Conservation (phyloP, 352 stramenopile species). For the Phytophthora pistaciae region DNA sequence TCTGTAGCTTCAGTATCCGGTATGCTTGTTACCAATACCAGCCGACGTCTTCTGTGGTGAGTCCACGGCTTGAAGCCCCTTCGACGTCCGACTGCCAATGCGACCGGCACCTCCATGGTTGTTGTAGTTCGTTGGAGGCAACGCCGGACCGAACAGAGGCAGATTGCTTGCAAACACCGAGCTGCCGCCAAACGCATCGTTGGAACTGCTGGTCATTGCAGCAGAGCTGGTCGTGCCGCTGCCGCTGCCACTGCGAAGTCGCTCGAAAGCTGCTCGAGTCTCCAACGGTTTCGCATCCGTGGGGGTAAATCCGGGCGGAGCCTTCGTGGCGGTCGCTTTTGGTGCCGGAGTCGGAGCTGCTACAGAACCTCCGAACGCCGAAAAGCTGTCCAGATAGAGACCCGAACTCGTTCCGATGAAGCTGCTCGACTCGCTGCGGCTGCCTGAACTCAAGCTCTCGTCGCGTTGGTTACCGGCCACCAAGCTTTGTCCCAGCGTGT, state of each 20-base stretch:
- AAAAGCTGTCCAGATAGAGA: slow-evolving; percentile 21
- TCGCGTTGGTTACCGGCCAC: slow-evolving; percentile 8
- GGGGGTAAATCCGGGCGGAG: slow-evolving; percentile 66
- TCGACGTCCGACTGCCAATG: slow-evolving; percentile 39
- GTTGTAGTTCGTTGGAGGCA: slow-evolving; percentile 19
- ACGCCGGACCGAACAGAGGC: slow-evolving; percentile 51
- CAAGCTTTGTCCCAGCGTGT: slow-evolving; percentile 5
- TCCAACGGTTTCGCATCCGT: slow-evolving; percentile 65
- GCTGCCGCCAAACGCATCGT: slow-evolving; percentile 20
- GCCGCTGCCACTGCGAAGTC: slow-evolving; percentile 25
- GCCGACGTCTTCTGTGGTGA: neutral
- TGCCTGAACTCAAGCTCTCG: slow-evolving; percentile 4
- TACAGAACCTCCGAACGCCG: slow-evolving; percentile 18
- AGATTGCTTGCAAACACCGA: slow-evolving; percentile 51
- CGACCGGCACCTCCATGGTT: slow-evolving; percentile 22
- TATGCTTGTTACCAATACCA: neutral
- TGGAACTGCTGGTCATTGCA: neutral
- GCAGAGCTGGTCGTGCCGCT: neutral
- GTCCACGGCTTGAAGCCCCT: slow-evolving; percentile 13
- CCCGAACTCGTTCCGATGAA: slow-evolving; percentile 15
- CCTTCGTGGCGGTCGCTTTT: slow-evolving; percentile 28
- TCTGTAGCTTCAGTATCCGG: neutral
- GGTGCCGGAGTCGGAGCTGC: slow-evolving; percentile 1
- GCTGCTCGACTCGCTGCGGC: slow-evolving; percentile 17
- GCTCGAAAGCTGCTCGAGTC: slow-evolving; percentile 58